These are phyloP conservation scores for Zelonia costaricensis DNA, from an alignment of 208 protist genomes.

Conservation along the genomic window DNA sequence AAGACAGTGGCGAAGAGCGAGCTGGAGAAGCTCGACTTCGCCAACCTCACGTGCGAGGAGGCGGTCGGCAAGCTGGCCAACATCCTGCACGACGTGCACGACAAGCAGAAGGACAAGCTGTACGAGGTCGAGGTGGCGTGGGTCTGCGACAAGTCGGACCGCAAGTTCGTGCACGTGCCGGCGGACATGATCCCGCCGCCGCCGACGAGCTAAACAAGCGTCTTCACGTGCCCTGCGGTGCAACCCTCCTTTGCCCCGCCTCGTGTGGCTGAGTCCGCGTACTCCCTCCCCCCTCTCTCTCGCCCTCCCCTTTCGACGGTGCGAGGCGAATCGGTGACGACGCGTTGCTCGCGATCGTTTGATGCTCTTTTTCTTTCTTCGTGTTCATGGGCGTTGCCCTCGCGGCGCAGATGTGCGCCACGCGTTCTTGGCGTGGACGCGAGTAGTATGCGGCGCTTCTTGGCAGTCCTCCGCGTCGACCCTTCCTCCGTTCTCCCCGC, in stretches of 20 bases:
- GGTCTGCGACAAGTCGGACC: conserved; percentile 93
- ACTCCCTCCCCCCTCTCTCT: background rate
- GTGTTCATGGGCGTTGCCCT: too few relatives aligned
- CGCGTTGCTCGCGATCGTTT: too few relatives aligned
- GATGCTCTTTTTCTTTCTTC: too few relatives aligned
- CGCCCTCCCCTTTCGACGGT: too few relatives aligned
- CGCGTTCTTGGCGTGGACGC: too few relatives aligned
- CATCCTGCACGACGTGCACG: conserved; percentile 90
- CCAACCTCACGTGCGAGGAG: conserved; percentile 92
- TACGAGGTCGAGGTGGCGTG: conserved; percentile 98
- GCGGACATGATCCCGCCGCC: conserved; percentile 50
- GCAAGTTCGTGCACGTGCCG: conserved; percentile 79
- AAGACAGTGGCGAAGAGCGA: conserved; percentile 98
- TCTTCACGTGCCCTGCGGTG: background rate
- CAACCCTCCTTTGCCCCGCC: background rate
- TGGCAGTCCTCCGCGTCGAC: too few relatives aligned
- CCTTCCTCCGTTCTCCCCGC: too few relatives aligned
- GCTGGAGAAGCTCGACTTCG: conserved; percentile 98
- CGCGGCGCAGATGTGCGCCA: too few relatives aligned
- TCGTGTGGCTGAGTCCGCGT: background rate
- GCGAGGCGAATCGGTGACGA: too few relatives aligned
- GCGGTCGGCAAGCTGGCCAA: conserved; percentile 94
- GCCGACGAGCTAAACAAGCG: conserved; percentile 18
- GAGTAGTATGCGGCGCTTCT: too few relatives aligned
- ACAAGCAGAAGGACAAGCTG: conserved; percentile 94